phyloP scores from a whole-genome alignment of 2,329 filamentous ascomycete genomes.

The Tolypocladium nubicola region DNA sequence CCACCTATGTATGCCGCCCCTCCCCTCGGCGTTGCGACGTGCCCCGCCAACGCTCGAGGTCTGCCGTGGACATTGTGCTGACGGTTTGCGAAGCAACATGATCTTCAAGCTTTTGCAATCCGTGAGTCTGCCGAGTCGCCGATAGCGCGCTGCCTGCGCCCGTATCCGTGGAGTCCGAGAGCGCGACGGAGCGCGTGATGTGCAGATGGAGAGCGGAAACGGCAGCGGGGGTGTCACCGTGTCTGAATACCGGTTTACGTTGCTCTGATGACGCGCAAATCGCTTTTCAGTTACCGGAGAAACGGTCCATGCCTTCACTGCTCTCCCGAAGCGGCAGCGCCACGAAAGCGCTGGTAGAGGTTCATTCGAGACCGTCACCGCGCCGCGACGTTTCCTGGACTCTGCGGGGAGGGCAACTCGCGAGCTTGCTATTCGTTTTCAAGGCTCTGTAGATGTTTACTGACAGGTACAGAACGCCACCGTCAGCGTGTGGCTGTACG shows the following conservation, averaged over 20 bases:
- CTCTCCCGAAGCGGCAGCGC: background rate
- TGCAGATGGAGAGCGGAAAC: background rate
- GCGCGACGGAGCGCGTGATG: background rate
- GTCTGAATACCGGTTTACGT: too few relatives aligned
- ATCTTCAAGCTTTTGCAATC: slow-evolving; percentile 68
- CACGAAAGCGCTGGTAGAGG: background rate
- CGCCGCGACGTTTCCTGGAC: background rate
- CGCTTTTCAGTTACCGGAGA: background rate
- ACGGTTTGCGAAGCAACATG: slow-evolving; percentile 25
- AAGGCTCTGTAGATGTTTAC: background rate
- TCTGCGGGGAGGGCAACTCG: background rate
- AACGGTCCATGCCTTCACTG: background rate
- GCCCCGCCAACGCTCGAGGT: background rate
- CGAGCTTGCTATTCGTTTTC: background rate
- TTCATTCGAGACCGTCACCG: background rate
- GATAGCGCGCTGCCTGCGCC: background rate
- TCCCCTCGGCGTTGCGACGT: background rate
- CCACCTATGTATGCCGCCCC: slow-evolving; percentile 37
- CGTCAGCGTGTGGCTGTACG: slow-evolving; percentile 93
- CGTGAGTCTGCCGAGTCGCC: slow-evolving; percentile 17
- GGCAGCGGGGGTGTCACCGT: background rate
- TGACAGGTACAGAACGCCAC: slow-evolving; percentile 51
- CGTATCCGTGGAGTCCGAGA: background rate
- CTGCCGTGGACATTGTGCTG: background rate
- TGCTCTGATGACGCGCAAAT: background rate